These are phyloP conservation scores for Yamadazyma jaroonii DNA, from an alignment of 1,139 yeast species.

Conservation along the genomic window DNA sequence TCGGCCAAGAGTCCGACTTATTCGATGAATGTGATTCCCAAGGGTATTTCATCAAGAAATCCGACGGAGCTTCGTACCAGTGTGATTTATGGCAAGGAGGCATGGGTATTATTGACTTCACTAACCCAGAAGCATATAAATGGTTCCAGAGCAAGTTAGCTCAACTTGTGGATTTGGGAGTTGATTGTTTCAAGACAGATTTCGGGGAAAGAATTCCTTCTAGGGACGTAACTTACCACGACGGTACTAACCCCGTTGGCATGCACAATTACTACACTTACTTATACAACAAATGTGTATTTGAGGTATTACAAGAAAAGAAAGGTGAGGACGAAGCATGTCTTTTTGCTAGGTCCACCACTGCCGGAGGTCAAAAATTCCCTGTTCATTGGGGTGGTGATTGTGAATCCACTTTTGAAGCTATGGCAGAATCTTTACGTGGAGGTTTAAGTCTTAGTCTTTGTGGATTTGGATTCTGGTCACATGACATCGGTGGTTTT, in stretches of 20 bases:
- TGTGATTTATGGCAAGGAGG: slow-evolving; percentile 39
- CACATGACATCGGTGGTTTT: slow-evolving; percentile 39
- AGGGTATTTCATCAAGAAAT: slow-evolving; percentile 24
- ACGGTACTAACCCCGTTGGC: slow-evolving; percentile 26
- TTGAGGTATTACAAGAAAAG: slow-evolving; percentile 25
- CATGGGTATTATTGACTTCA: slow-evolving; percentile 35
- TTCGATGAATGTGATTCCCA: slow-evolving; percentile 26
- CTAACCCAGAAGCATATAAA: slow-evolving; percentile 30
- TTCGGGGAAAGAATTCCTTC: slow-evolving; percentile 36
- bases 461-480: slow-evolving; percentile 36
- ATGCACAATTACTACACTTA: slow-evolving; percentile 35
- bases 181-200: slow-evolving; percentile 34
- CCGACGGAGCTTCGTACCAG: slow-evolving; percentile 26
- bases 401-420: slow-evolving; percentile 34
- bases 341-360: slow-evolving; percentile 33
- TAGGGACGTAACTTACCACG: slow-evolving; percentile 22
- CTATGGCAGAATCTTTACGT: slow-evolving; percentile 34
- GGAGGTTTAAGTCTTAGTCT: slow-evolving; percentile 30
- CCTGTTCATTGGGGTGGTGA: slow-evolving; percentile 43
- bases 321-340: slow-evolving; percentile 27
- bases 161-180: slow-evolving; percentile 28
- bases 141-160: slow-evolving; percentile 28
- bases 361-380: slow-evolving; percentile 33
- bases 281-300: slow-evolving; percentile 30
- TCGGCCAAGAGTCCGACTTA: slow-evolving; percentile 30